Evolutionary conservation across 177 flowering plant genomes (phyloP).

Genomic region (Vitis hybrid): DNA sequence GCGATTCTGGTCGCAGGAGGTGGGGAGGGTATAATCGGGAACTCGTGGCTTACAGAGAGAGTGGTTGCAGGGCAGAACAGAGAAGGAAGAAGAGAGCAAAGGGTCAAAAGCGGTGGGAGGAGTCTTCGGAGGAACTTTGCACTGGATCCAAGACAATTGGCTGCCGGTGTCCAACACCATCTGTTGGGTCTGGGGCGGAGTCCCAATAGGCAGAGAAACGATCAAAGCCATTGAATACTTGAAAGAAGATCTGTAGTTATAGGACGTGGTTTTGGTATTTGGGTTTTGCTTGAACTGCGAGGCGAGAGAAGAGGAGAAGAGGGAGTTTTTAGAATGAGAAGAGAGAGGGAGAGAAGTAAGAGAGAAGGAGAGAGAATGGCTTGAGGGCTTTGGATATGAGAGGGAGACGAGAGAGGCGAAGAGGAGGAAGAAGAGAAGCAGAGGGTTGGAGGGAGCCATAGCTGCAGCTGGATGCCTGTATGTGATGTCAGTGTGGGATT

Average conservation of each 20-base stretch:
- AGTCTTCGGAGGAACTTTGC: slow-evolving; percentile 28
- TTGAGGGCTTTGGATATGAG: slow-evolving; percentile 16
- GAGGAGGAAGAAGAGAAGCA: slow-evolving; percentile 10
- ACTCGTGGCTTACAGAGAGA: slow-evolving; percentile 62
- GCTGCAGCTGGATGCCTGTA: not conserved
- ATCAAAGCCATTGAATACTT: slow-evolving; percentile 65
- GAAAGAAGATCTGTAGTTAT: slow-evolving; percentile 36
- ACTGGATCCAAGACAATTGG: slow-evolving; percentile 85
- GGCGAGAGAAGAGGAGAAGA: slow-evolving; percentile 11
- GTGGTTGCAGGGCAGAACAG: slow-evolving; percentile 63
- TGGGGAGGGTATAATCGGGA: slow-evolving; percentile 77
- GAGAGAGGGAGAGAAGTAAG: slow-evolving; percentile 4
- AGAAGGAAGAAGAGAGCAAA: slow-evolving; percentile 77
- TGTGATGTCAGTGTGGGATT: not conserved
- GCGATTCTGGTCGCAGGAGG: slow-evolving; percentile 67
- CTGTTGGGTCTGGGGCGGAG: slow-evolving; percentile 72
- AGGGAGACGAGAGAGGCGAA: slow-evolving; percentile 7
- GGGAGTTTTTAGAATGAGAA: slow-evolving; percentile 1
- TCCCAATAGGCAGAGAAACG: slow-evolving; percentile 71
- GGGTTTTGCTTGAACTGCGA: slow-evolving; percentile 11
- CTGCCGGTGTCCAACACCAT: slow-evolving; percentile 90
- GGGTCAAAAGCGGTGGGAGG: slow-evolving; percentile 51
- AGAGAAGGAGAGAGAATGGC: slow-evolving; percentile 12
- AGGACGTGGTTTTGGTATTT: slow-evolving; percentile 2
- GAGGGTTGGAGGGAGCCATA: slow-evolving; percentile 24